These are phyloP conservation scores for Boletus rubroflammeus DNA, from an alignment of 768 basidiomycete genomes.

Conservation along the genomic window DNA sequence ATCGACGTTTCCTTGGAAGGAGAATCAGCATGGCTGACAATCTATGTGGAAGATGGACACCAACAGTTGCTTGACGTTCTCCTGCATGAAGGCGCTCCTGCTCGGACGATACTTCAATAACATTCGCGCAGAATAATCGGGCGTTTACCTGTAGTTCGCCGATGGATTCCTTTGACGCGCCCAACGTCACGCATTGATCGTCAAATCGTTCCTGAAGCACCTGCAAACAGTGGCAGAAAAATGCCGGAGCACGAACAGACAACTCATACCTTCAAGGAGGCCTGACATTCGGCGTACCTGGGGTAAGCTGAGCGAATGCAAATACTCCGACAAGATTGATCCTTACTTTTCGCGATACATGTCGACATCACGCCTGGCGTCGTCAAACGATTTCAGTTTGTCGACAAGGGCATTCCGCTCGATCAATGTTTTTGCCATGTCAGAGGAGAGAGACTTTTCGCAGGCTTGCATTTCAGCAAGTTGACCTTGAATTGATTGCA, in stretches of 20 bases:
- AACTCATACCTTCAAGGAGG: constrained; percentile 23
- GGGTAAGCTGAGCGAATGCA: background rate
- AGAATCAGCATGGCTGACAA: background rate
- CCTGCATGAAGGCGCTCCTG: constrained; percentile 25
- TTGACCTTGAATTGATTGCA: constrained; percentile 13
- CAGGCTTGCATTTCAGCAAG: constrained; percentile 15
- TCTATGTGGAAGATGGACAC: constrained; percentile 1
- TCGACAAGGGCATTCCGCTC: constrained; percentile 22
- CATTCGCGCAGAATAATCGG: background rate
- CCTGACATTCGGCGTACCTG: constrained; percentile 21
- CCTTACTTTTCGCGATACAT: constrained; percentile 27
- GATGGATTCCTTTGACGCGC: constrained; percentile 50
- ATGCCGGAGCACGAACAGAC: background rate
- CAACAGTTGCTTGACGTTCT: constrained; percentile 16
- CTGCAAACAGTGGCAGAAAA: constrained; percentile 22
- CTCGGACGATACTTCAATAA: background rate
- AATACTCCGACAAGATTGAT: background rate
- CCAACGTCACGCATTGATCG: constrained; percentile 49
- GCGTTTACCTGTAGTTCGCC: constrained; percentile 47
- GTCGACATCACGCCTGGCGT: constrained; percentile 18
- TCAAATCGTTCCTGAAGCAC: constrained; percentile 59
- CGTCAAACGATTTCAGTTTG: constrained; percentile 19
- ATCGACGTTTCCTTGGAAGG: constrained; percentile 14
- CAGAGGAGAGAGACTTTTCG: constrained; percentile 16
- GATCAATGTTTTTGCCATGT: constrained; percentile 12